Base-by-base conservation (phyloP, 805 yeast genomes). In the Nematodospora valgi region DNA sequence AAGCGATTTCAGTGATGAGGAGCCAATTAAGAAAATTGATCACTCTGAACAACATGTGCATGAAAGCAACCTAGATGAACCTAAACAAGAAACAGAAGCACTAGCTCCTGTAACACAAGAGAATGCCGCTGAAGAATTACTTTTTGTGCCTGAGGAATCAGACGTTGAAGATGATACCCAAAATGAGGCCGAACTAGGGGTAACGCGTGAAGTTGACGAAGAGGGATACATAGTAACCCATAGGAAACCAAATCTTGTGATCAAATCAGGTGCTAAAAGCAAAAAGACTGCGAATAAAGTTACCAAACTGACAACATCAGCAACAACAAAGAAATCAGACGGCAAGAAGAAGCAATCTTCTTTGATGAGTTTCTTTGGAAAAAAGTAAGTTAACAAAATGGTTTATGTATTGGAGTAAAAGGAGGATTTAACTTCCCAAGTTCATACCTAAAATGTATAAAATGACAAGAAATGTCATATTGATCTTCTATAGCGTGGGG, bases 181-280 rank as follows among this genome's bases (percentile, higher is more conserved):
- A 18, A 11, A 20, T 12, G 20, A 14, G 9, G 6, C 4, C 18
- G 21, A 25, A 25, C 47, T 8, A 34, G 37, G 25, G 21, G 33
- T 16, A 30, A 41, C 11, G 20, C 28, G 20, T 35, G 36, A 44
- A 32, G 58, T 62, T 16, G 80, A 74, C 41, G 78, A 70, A 24
- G 80, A 74, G 35, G 80, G 80, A 1, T 75, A 64, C 45, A 54
- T 71, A 15, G 68, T 72, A 0, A 66, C 75, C 2, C 56, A 51
- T 31, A 53, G 54, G 23, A 52, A 37, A 48, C 44, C 26, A 28
- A 47, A 34, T 20, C 50, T 45, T 15, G 47, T 41, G 30, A 39
- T 33, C 23, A 42, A 35, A 32, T 39, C 38, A 22, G 39, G 42
- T 32, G 27, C 32, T 13, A 29, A 33, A 29, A 25, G 5, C 37